A percentile compares a stretch with the other conserved stretches of the same genome.
Conservation (phyloP, 345 rosid genomes). For the Capsella bursapastoris region DNA sequence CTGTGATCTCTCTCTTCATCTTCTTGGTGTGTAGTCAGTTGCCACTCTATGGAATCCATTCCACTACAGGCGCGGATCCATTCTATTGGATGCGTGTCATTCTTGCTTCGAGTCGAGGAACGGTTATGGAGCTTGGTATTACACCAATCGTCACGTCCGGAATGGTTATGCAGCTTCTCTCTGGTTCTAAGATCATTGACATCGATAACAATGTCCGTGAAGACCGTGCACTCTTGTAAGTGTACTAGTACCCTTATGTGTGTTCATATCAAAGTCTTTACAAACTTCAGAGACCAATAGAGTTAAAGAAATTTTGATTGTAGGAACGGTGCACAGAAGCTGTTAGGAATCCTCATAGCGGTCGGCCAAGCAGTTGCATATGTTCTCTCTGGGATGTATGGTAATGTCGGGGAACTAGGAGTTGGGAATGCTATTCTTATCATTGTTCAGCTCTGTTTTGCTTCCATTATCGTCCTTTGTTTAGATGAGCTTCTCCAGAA, state of each 20-base stretch:
- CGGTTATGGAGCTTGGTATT: slow-evolving; percentile 4
- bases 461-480: slow-evolving; percentile 8
- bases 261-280: background rate
- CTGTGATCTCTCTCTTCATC: slow-evolving; percentile 1
- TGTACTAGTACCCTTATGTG: background rate
- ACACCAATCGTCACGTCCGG: slow-evolving; percentile 7
- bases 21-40: background rate
- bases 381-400: slow-evolving; percentile 7
- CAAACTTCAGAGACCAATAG: background rate
- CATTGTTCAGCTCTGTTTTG: slow-evolving; percentile 1
- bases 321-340: slow-evolving; percentile 10
- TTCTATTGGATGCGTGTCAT: slow-evolving; percentile 12
- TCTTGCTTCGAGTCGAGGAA: slow-evolving; percentile 4
- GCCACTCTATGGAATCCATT: slow-evolving; percentile 8
- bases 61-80: slow-evolving; percentile 4
- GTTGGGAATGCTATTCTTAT: slow-evolving; percentile 2
- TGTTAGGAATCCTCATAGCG: background rate
- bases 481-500: slow-evolving; percentile 12
- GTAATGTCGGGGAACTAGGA: slow-evolving; percentile 9
- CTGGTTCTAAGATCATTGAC: slow-evolving; percentile 9
- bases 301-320: background rate
- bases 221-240: background rate
- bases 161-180: background rate
- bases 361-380: slow-evolving; percentile 7
- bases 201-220: slow-evolving; percentile 2